A percentile compares a stretch with the other conserved stretches of the same genome.
Conservation (phyloP, 352 stramenopile genomes). For the Globisporangium iwayamae region DNA sequence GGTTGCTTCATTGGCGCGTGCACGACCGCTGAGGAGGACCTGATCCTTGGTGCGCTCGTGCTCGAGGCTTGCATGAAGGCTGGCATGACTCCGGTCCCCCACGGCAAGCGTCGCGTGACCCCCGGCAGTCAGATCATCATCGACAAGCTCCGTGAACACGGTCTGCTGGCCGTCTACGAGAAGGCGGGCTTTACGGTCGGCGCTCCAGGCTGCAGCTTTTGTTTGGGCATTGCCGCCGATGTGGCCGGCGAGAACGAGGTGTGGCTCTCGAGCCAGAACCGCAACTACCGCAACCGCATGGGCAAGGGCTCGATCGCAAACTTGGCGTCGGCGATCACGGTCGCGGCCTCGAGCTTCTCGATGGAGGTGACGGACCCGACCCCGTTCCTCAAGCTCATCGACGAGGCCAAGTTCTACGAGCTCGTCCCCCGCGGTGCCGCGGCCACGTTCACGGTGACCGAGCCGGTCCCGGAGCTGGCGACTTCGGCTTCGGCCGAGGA, state of each 20-base stretch:
- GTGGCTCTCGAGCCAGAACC: slow-evolving; percentile 82
- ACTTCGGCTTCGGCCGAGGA: slow-evolving; percentile 19
- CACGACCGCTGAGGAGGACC: slow-evolving; percentile 78
- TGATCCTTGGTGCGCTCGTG: slow-evolving; percentile 76
- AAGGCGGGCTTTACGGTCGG: slow-evolving; percentile 75
- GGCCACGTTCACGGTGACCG: slow-evolving; percentile 39
- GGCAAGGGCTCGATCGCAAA: slow-evolving; percentile 78
- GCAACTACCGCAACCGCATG: slow-evolving; percentile 89
- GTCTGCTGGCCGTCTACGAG: slow-evolving; percentile 76
- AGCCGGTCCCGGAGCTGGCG: slow-evolving; percentile 54
- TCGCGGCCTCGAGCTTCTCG: slow-evolving; percentile 78
- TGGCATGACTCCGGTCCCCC: slow-evolving; percentile 49
- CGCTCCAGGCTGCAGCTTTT: slow-evolving; percentile 78
- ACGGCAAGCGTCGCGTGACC: slow-evolving; percentile 74
- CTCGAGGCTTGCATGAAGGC: slow-evolving; percentile 72
- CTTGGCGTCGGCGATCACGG: slow-evolving; percentile 73
- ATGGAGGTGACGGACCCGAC: slow-evolving; percentile 79
- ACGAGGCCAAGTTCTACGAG: slow-evolving; percentile 60
- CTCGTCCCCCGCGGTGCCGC: slow-evolving; percentile 49
- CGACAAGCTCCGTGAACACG: slow-evolving; percentile 73
- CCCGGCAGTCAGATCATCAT: slow-evolving; percentile 79
- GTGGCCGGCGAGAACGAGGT: slow-evolving; percentile 80
- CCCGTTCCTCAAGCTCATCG: slow-evolving; percentile 70
- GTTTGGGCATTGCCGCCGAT: slow-evolving; percentile 77
- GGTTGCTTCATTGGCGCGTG: slow-evolving; percentile 86